A percentile compares a stretch with the other conserved stretches of the same genome.
These are phyloP conservation scores for Bryopsis sp. DNA, from an alignment of 139 green algal species.

Conservation along the genomic window DNA sequence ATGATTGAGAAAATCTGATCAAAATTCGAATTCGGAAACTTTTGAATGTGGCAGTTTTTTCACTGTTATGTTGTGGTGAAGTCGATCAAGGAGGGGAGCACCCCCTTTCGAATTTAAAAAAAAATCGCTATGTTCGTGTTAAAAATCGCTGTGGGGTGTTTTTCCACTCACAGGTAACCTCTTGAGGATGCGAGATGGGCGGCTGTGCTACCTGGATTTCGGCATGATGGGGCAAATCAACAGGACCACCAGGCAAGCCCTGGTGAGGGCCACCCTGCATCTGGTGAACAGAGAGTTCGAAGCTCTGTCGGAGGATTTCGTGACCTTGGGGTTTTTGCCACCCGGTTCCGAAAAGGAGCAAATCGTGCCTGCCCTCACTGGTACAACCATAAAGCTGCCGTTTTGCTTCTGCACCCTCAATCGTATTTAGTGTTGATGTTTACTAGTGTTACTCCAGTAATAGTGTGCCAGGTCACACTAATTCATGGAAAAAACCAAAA, in stretches of 20 bases:
- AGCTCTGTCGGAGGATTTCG: constrained; percentile 65
- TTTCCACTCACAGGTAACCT: constrained; percentile 61
- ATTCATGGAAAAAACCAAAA: too few relatives aligned
- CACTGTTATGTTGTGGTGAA: too few relatives aligned
- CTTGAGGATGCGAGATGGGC: constrained; percentile 40
- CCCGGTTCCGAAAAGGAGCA: constrained; percentile 35
- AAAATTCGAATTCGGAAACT: too few relatives aligned
- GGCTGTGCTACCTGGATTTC: constrained; percentile 71
- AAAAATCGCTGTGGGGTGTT: background rate
- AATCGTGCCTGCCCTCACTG: constrained; percentile 63
- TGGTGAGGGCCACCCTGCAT: constrained; percentile 78
- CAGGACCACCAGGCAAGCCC: constrained; percentile 28
- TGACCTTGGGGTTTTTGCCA: constrained; percentile 72
- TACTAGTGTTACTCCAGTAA: too few relatives aligned
- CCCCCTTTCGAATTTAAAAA: background rate
- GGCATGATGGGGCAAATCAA: constrained; percentile 74
- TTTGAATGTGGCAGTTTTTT: too few relatives aligned
- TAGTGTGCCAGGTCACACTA: too few relatives aligned
- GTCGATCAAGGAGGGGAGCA: too few relatives aligned
- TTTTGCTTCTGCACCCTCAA: too few relatives aligned
- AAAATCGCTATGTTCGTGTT: background rate
- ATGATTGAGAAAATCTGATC: too few relatives aligned
- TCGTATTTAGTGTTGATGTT: background rate
- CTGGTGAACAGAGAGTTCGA: constrained; percentile 68
- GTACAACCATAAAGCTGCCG: constrained; percentile 18